A percentile compares a stretch with the other conserved stretches of the same genome.
Conservation (phyloP, 2,329 filamentous ascomycete genomes). For the Calonectria henricotiae region DNA sequence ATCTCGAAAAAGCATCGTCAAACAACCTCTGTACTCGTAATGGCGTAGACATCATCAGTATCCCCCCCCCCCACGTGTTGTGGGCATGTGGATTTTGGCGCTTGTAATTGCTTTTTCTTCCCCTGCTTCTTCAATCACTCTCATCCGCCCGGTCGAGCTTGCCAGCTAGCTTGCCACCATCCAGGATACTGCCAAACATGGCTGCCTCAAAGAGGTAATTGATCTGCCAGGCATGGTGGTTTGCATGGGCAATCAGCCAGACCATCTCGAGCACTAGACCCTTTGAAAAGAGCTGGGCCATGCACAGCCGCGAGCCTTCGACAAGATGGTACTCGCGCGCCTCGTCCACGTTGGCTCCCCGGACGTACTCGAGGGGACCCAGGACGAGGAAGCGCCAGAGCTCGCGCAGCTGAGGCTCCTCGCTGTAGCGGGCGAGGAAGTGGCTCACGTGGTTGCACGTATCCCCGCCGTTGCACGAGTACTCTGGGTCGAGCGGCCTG, state of each 20-base stretch:
- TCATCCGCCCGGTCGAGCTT: constrained; percentile 52
- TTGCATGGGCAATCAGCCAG: constrained; percentile 48
- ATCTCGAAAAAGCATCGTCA: not conserved
- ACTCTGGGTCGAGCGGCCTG: constrained; percentile 42
- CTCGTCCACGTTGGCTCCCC: constrained; percentile 40
- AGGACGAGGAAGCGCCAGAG: constrained; percentile 45
- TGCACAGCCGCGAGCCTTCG: constrained; percentile 44
- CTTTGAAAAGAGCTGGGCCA: constrained; percentile 48
- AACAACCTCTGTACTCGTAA: not conserved
- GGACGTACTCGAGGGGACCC: constrained; percentile 43
- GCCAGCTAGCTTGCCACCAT: constrained; percentile 51
- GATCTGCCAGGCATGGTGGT: constrained; percentile 54
- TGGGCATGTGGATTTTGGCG: too few relatives aligned
- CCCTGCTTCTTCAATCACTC: not conserved
- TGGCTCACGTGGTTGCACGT: constrained; percentile 42
- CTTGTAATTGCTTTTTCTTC: not conserved
- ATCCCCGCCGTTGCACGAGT: constrained; percentile 42
- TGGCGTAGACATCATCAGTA: too few relatives aligned
- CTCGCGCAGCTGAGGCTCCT: constrained; percentile 43
- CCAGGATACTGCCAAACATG: constrained; percentile 57
- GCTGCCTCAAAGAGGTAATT: constrained; percentile 55
- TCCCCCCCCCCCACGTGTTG: too few relatives aligned
- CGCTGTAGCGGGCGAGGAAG: constrained; percentile 17
- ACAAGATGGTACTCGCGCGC: constrained; percentile 31
- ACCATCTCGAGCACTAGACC: constrained; percentile 48